Conservation (phyloP, 2,329 filamentous ascomycete genomes). For the Tolypocladium sp. region DNA sequence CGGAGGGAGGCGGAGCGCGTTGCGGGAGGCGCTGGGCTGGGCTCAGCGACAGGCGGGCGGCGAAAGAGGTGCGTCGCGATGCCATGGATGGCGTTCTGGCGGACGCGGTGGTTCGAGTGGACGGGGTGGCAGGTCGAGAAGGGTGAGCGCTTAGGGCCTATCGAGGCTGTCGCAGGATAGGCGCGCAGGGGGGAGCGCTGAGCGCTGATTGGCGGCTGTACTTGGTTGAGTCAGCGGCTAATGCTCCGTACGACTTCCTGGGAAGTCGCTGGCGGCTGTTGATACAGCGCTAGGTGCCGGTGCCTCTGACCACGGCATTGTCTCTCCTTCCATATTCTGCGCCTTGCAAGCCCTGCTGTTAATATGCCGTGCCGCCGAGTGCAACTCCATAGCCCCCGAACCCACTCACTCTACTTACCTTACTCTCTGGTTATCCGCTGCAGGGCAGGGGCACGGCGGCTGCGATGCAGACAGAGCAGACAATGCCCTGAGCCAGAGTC, state of each 20-base stretch:
- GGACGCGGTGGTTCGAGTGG: background rate
- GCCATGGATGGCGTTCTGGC: background rate
- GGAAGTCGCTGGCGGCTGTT: background rate
- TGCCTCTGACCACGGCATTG: background rate
- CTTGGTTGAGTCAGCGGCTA: background rate
- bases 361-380: background rate
- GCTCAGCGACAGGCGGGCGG: background rate
- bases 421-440: no score
- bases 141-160: background rate
- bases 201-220: background rate
- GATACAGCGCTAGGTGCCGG: background rate
- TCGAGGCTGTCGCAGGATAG: background rate
- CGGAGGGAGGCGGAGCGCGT: conserved; percentile 4
- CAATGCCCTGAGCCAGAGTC: no score
- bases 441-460: no score
- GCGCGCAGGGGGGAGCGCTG: background rate
- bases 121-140: background rate
- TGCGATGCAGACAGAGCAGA: no score
- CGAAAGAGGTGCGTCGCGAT: background rate
- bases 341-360: background rate
- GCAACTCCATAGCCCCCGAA: background rate
- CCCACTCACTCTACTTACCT: no score
- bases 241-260: background rate
- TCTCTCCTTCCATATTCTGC: background rate
- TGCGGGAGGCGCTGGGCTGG: background rate